Percentiles rank a stretch among this genome's conserved stretches.
phyloP scores from a whole-genome alignment of 2,329 filamentous ascomycete genomes.

The Graphilbum sp. region DNA sequence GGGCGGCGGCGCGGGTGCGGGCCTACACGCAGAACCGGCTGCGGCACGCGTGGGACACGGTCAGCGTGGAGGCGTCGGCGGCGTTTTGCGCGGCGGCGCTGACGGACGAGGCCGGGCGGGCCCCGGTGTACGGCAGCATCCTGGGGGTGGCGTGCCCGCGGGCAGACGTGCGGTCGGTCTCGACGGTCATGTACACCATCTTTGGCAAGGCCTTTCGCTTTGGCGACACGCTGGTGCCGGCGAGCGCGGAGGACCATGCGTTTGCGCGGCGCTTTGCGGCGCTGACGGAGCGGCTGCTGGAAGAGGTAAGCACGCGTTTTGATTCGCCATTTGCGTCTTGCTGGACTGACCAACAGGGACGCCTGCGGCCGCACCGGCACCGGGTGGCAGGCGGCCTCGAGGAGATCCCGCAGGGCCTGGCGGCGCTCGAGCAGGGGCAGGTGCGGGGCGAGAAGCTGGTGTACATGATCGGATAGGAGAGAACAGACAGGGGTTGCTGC shows the following conservation, averaged over 20 bases:
- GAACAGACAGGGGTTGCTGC: too few species aligned
- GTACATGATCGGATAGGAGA: conserved; percentile 11
- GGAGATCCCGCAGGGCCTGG: conserved; percentile 13
- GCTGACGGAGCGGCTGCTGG: conserved; percentile 15
- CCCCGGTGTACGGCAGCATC: conserved; percentile 1
- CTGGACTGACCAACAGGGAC: conserved; percentile 2
- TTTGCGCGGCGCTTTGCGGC: conserved; percentile 3
- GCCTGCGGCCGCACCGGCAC: conserved; percentile 8
- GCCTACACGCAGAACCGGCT: conserved; percentile 23
- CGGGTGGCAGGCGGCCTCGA: conserved; percentile 13
- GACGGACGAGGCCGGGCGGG: not conserved
- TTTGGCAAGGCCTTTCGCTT: conserved; percentile 3
- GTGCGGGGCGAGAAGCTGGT: conserved; percentile 23
- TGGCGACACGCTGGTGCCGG: not conserved
- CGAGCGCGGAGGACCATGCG: conserved; percentile 1
- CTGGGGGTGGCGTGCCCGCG: conserved; percentile 10
- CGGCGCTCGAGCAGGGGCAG: conserved; percentile 13
- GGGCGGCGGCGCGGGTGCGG: too few species aligned
- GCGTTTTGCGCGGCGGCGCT: conserved; percentile 15
- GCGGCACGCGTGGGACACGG: conserved; percentile 24
- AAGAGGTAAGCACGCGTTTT: conserved; percentile 6
- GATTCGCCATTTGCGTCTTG: not conserved
- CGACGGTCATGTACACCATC: conserved; percentile 5
- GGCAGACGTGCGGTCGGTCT: conserved; percentile 11
- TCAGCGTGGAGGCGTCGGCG: conserved; percentile 18